Percentiles rank a stretch among this genome's conserved stretches.
phyloP scores from a whole-genome alignment of 192 early-diverging fungal species.

The Geranomyces variabilis region DNA sequence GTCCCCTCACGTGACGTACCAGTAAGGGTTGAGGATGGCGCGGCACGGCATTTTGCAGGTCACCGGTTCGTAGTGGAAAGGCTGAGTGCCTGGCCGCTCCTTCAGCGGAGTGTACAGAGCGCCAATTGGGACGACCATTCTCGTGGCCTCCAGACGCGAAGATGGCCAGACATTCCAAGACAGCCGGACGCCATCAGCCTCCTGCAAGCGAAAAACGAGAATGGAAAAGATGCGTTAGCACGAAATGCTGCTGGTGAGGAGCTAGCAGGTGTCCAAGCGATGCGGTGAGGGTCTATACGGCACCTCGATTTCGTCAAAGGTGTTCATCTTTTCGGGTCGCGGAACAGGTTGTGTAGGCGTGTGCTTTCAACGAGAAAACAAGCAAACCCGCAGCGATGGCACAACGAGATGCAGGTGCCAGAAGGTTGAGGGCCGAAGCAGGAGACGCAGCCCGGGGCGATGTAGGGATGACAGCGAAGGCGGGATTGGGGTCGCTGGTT shows the following conservation, averaged over 20 bases:
- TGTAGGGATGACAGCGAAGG: too few relatives aligned
- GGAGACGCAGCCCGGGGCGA: too few relatives aligned
- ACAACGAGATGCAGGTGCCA: too few relatives aligned
- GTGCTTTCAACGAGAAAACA: too few relatives aligned
- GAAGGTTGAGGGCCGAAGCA: too few relatives aligned
- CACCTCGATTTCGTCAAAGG: conserved; percentile 56
- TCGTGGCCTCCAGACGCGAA: conserved; percentile 91
- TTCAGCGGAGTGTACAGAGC: conserved; percentile 93
- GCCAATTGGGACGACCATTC: conserved; percentile 91
- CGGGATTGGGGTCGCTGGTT: too few relatives aligned
- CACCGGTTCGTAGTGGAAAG: conserved; percentile 96
- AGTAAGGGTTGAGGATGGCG: conserved; percentile 96
- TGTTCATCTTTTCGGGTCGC: conserved; percentile 35
- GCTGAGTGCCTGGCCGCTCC: conserved; percentile 80
- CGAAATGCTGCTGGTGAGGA: too few relatives aligned
- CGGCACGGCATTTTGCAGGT: conserved; percentile 94
- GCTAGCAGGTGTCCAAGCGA: neutral
- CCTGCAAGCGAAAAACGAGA: conserved; percentile 53
- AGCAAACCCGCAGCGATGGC: too few relatives aligned
- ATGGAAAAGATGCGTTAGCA: neutral
- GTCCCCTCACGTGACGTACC: conserved; percentile 61
- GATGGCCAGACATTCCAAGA: conserved; percentile 98
- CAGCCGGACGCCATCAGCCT: conserved; percentile 92
- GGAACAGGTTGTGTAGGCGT: too few relatives aligned
- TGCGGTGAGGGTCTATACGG: neutral